Conservation (phyloP, 345 rosid species). For the Pistacia integerrima region DNA sequence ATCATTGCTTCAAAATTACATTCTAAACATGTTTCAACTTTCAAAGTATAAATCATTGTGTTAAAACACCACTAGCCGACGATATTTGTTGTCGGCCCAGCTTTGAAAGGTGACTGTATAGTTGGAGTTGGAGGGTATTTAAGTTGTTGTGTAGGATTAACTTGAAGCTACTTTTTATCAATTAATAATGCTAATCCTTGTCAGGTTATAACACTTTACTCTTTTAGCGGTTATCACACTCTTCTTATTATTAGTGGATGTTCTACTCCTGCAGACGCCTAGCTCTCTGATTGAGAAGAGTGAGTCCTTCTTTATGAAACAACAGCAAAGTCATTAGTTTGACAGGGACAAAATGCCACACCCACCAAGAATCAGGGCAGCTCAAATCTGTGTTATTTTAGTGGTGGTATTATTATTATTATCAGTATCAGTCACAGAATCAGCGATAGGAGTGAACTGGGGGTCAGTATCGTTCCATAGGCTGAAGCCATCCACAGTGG, state of each 20-base stretch:
- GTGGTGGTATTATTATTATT: conserved; percentile 18
- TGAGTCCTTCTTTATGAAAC: too few species aligned
- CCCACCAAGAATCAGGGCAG: conserved; percentile 16
- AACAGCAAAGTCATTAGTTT: background rate
- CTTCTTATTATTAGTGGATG: background rate
- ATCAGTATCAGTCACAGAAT: conserved; percentile 37
- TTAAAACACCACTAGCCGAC: background rate
- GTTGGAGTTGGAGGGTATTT: background rate
- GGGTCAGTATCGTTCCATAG: conserved; percentile 70
- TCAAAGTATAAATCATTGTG: too few species aligned
- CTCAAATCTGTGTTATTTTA: conserved; percentile 17
- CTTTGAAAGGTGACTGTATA: too few species aligned
- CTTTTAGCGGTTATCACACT: conserved; percentile 9
- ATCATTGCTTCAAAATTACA: background rate
- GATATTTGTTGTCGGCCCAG: too few species aligned
- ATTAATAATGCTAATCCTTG: background rate
- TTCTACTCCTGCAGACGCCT: too few species aligned
- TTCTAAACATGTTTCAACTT: background rate
- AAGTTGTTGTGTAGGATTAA: background rate
- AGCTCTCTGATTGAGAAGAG: too few species aligned
- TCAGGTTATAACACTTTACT: conserved; percentile 7
- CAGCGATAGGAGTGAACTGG: conserved; percentile 95
- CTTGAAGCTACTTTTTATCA: background rate
- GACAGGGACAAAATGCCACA: conserved; percentile 27
- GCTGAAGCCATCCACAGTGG: conserved; percentile 82